These are phyloP conservation scores for Globisporangium orthogonon DNA, from an alignment of 352 stramenopile genomes.

Conservation along the genomic window DNA sequence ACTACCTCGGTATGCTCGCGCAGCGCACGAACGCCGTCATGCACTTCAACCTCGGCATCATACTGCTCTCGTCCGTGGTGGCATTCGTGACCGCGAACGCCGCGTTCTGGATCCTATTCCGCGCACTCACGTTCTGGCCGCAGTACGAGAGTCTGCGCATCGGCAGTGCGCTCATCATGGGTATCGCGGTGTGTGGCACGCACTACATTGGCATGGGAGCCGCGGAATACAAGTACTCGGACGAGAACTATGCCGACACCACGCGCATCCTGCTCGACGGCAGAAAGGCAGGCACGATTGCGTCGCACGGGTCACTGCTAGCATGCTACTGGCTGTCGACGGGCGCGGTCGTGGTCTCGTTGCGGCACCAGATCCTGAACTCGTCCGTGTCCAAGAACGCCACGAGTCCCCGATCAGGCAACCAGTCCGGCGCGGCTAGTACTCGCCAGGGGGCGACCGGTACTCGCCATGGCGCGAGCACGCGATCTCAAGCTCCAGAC, in stretches of 20 bases:
- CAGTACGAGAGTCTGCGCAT: conserved; percentile 40
- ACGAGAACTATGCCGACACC: conserved; percentile 18
- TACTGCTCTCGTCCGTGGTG: conserved; percentile 42
- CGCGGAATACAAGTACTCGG: conserved; percentile 29
- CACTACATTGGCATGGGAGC: conserved; percentile 53
- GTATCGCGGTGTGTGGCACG: conserved; percentile 53
- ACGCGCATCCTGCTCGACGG: conserved; percentile 30
- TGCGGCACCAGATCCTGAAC: too few species aligned
- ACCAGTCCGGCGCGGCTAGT: too few species aligned
- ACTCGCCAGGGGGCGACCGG: too few species aligned
- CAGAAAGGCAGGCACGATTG: conserved; percentile 19
- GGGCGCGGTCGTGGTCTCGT: too few species aligned
- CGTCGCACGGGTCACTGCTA: conserved; percentile 40
- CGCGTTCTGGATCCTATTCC: conserved; percentile 69
- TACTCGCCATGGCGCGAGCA: too few species aligned
- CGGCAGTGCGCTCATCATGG: conserved; percentile 53
- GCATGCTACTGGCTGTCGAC: conserved; percentile 62
- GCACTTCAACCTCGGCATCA: conserved; percentile 30
- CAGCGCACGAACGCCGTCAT: conserved; percentile 38
- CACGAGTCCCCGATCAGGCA: too few species aligned
- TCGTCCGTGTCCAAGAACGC: too few species aligned
- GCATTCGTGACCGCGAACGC: conserved; percentile 50
- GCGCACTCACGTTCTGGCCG: conserved; percentile 60
- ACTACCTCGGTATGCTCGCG: conserved; percentile 70
- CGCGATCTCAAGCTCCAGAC: too few species aligned